These are phyloP conservation scores for Cinchona pubescens DNA, from an alignment of 257 asterid species.

Conservation along the genomic window DNA sequence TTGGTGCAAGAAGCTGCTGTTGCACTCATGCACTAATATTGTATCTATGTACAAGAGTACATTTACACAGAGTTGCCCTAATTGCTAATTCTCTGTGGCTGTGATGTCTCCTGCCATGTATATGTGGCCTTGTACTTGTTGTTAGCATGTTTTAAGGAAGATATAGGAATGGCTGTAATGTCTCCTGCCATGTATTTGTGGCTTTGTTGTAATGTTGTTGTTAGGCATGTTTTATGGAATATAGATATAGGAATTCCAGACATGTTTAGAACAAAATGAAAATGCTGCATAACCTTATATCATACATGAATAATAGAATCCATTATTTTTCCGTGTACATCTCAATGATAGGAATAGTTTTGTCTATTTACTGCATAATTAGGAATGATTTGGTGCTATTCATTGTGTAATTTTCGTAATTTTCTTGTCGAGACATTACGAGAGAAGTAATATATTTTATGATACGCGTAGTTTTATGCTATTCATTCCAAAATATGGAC, in stretches of 20 bases:
- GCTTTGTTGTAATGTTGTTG: neutral
- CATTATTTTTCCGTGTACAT: too few species aligned
- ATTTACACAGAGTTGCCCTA: neutral
- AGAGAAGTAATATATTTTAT: too few species aligned
- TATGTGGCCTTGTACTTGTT: neutral
- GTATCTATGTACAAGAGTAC: neutral
- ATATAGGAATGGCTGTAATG: neutral
- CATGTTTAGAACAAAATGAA: neutral
- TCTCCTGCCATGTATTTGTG: neutral
- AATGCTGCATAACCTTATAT: neutral
- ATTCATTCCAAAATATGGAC: too few species aligned
- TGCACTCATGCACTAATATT: slow-evolving; percentile 57
- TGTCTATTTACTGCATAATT: too few species aligned
- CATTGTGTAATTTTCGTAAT: too few species aligned
- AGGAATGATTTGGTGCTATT: too few species aligned
- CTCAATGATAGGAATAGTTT: too few species aligned
- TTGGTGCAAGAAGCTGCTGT: slow-evolving; percentile 88
- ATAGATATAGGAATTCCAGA: neutral
- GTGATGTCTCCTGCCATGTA: neutral
- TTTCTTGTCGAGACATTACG: too few species aligned
- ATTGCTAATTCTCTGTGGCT: neutral
- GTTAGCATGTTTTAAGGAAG: neutral
- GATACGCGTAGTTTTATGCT: too few species aligned
- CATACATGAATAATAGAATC: neutral
- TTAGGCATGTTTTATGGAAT: neutral